Evolutionary conservation across 345 rosid species (phyloP).

Genomic region (Theobroma cacao): DNA sequence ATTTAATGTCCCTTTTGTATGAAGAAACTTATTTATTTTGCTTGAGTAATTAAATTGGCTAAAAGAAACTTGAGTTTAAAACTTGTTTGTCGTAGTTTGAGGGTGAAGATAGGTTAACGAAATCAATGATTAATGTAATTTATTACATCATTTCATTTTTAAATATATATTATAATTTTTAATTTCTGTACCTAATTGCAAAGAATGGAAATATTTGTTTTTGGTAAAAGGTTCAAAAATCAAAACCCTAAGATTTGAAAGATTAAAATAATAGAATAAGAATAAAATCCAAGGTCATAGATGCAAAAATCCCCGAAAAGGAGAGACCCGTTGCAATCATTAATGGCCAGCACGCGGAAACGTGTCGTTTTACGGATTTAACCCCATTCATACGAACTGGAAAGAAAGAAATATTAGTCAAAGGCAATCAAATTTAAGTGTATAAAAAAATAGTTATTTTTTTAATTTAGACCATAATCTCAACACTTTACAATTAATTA

Average conservation of each 20-base stretch:
- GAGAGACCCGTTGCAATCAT: constrained; percentile 41
- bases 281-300: constrained; percentile 11
- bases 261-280: background rate
- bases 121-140: background rate
- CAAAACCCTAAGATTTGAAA: background rate
- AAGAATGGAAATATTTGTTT: background rate
- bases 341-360: constrained; percentile 56
- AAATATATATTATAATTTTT: too few species aligned
- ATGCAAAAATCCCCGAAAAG: constrained; percentile 16
- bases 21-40: too few species aligned
- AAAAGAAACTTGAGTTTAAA: background rate
- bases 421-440: too few species aligned
- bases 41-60: too few species aligned
- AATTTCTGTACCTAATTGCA: too few species aligned
- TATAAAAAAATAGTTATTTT: too few species aligned
- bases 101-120: background rate
- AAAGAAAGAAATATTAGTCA: too few species aligned
- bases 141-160: background rate
- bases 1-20: background rate
- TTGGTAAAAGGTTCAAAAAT: too few species aligned
- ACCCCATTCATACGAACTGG: constrained; percentile 7
- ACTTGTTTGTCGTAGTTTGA: background rate
- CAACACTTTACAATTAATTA: too few species aligned
- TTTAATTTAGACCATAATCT: too few species aligned
- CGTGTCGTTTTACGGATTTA: constrained; percentile 32